Conservation (phyloP, 306 rosid genomes). For the Corylus avellana region DNA sequence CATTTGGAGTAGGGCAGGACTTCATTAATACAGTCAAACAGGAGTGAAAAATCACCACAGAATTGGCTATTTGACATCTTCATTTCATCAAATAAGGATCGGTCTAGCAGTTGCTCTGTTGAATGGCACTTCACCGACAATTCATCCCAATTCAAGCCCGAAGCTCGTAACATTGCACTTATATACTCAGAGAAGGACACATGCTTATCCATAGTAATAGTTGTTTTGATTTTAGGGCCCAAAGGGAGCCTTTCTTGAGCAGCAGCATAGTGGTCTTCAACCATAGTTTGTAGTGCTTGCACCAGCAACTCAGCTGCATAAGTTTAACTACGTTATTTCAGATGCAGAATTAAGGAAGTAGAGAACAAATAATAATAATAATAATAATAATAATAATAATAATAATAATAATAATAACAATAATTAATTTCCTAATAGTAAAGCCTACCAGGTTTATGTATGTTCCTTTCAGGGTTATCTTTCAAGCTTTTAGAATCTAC, state of each 20-base stretch:
- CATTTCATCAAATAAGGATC: slow-evolving; percentile 43
- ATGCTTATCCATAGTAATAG: slow-evolving; percentile 26
- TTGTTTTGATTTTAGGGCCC: slow-evolving; percentile 20
- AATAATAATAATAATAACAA: too few species aligned
- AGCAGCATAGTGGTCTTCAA: slow-evolving; percentile 32
- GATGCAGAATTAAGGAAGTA: slow-evolving; percentile 19
- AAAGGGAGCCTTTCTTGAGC: slow-evolving; percentile 27
- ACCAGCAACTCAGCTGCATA: slow-evolving; percentile 43
- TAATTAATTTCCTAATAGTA: background rate
- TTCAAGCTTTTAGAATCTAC: slow-evolving; percentile 28
- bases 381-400: too few species aligned
- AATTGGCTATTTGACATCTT: slow-evolving; percentile 40
- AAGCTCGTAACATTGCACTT: slow-evolving; percentile 44
- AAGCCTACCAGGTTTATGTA: slow-evolving; percentile 41
- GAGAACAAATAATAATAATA: background rate
- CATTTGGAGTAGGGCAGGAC: slow-evolving; percentile 20
- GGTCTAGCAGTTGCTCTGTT: slow-evolving; percentile 37
- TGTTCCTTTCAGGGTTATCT: slow-evolving; percentile 28
- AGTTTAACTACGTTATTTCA: slow-evolving; percentile 25
- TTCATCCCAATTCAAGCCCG: slow-evolving; percentile 53
- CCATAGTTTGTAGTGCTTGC: slow-evolving; percentile 10
- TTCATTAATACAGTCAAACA: slow-evolving; percentile 57
- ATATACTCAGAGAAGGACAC: slow-evolving; percentile 30
- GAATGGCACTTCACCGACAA: slow-evolving; percentile 34
- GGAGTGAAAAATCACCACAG: slow-evolving; percentile 28